Base-by-base conservation (phyloP, 805 yeast genomes). In the Kluyveromyces lactis region DNA sequence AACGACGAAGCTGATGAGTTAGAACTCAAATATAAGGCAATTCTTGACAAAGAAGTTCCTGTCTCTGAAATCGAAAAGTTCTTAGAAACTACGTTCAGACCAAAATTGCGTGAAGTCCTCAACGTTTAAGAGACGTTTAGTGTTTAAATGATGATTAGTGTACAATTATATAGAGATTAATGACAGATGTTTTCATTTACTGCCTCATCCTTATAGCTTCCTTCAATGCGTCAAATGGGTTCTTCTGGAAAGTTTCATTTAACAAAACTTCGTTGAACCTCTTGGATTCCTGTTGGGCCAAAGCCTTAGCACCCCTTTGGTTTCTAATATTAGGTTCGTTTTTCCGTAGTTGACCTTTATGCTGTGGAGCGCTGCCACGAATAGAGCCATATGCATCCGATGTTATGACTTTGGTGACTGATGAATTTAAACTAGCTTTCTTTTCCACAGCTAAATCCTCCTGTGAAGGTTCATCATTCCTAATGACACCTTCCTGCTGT, bases 181-280 rank as follows among this genome's bases (percentile, higher is more conserved):
- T n/a, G 27, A 24, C 12, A 24, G 27, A 24, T 12, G 9, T 24
- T 24, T 24, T 24, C 27, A 15, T n/a, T 33, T 40, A 38, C 33
- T 53, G 55, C 45, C 56, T 59, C 55, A 58, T 53, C 43, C 62
- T 59, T 30, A 76, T 75, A n/a, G 80, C 79, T 37, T 71, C 73
- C 53, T 72, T 78, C 48, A 85, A 65, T 2, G 87, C 73, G 29
- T 68, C 69, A 53, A 84, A 83, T 2, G 89, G 86, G 26, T 75
- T 71, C 39, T 64, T 57, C 59, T 77, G 71, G 48, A 79, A 81
- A 18, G 62, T 58, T 28, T 68, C 56, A 49, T 79, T 75, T 38
- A 69, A 70, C 42, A 85, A 60, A 3, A 82, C 75, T 29, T 66
- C 60, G 12, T 69, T 73, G 54, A 85, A 84, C 46, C 81, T 66